Evolutionary conservation across 1,284 basidiomycete species (phyloP), one percentile per base, ranked within the genome.

Genomic region (Tylopilus sp.): DNA sequence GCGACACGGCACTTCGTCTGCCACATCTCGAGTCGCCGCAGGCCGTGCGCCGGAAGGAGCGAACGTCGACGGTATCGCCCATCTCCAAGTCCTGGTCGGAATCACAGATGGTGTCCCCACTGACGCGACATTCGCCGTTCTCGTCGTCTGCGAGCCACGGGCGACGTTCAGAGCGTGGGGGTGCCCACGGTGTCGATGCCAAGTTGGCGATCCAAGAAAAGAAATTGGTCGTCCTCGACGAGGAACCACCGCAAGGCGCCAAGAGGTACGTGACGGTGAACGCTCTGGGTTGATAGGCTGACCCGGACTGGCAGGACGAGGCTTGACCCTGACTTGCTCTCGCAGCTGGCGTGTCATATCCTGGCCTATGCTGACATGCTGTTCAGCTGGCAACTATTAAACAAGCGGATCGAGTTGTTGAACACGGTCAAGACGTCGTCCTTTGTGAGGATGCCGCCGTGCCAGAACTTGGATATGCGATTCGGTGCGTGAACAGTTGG

Each of bases 321-420:
- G 29, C 26, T 70, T 15, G 57, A 66, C 18, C 61, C 72, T 12
- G 60, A 60, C 18, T 22, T 75, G 0, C 74, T 87, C 33, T 72
- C 80, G 22, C 89, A 89, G 70, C 81, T 92, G 61, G 76, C 84
- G 39, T 79, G 80, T 15, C 91, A 94, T 74, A 80, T 93, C n/a
- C 77, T 89, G 51, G 83, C 84, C 1, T 95, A 95, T 74, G 91
- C 91, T 2, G 93, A 95, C 67, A 83, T 91, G 70, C 81, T 96
- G 18, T 88, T 91, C 66, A 82, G 90, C 53, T 93, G 92, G 88
- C 82, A 89, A 67, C 77, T 95, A 54, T 81, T 86, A 62, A 85
- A 88, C 36, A 90, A 92, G 72, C 86, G 94, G 19, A 79, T 90
- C 16, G 91, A 92, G 64, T 80, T 95, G 18, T 76, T 95, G 62